Evolutionary conservation across 2,329 filamentous ascomycete species (phyloP).

Genomic region (Clonostachys solani): DNA sequence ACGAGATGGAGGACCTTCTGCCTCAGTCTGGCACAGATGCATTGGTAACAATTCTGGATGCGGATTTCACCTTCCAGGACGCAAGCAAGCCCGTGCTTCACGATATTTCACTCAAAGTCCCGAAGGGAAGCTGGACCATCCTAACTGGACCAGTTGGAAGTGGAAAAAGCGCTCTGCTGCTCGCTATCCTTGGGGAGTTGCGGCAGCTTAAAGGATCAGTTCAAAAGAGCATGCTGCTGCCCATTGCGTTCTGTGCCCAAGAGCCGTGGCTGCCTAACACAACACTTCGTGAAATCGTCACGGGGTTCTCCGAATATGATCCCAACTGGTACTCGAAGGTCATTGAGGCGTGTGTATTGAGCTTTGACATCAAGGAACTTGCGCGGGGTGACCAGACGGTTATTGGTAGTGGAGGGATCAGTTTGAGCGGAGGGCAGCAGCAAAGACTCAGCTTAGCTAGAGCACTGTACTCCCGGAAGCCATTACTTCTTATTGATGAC

Average conservation of each 20-base stretch:
- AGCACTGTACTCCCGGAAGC: constrained; percentile 21
- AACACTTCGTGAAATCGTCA: constrained; percentile 30
- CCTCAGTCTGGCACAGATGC: too few species aligned
- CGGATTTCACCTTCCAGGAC: not conserved
- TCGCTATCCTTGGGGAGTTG: constrained; percentile 29
- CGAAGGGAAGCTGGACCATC: constrained; percentile 2
- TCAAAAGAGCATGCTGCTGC: constrained; percentile 7
- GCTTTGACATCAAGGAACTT: constrained; percentile 16
- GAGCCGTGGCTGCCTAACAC: constrained; percentile 35
- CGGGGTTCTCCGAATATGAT: constrained; percentile 20
- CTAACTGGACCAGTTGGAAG: constrained; percentile 17
- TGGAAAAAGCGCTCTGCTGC: constrained; percentile 34
- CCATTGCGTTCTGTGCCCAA: constrained; percentile 35
- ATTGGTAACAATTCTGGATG: too few species aligned
- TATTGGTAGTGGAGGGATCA: constrained; percentile 23
- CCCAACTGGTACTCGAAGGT: constrained; percentile 9
- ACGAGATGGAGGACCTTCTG: too few species aligned
- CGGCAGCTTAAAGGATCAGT: constrained; percentile 15
- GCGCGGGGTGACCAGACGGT: constrained; percentile 13
- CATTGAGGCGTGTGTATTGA: constrained; percentile 26
- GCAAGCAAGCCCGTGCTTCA: not conserved
- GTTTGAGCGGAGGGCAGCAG: constrained; percentile 27
- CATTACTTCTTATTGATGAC: constrained; percentile 28
- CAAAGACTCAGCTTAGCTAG: constrained; percentile 25
- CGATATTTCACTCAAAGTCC: not conserved